Evolutionary conservation across 1,284 basidiomycete species (phyloP), one percentile per base, ranked within the genome.

Genomic region (Ceratobasidium sp.): DNA sequence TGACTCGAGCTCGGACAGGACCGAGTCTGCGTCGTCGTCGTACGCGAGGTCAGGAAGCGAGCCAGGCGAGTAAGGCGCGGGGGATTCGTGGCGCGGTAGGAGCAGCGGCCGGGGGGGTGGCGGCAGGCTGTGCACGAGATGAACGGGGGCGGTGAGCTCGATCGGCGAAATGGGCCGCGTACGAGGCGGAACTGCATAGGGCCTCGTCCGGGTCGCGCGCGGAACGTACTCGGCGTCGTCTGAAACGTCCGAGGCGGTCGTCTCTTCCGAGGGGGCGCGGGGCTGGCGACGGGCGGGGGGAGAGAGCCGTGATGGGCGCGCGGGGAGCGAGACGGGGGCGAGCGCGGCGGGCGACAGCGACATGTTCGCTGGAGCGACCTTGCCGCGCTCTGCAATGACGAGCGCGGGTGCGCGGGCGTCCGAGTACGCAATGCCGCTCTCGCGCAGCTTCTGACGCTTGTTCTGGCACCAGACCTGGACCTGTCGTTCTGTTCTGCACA

Each of bases 391-490:
- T 11, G 69, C 69, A 72, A 72, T 62, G 27, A 72, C 69, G 31
- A 72, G 69, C 5, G 69, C 58, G 7, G 69, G 56, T 11, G 69
- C 69, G 27, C 69, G 54, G 1, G 41, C 49, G 31, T 72, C 69
- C 1, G 69, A 72, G 31, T 72, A 72, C 24, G 56, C 69, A 49
- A 72, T 51, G 41, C 69, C 69, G 34, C 69, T 72, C 69, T 72
- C 69, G 29, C 69, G 69, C 56, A 72, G 58, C 46, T 72, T 72
- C 22, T 72, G 69, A 9, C 69, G 69, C 31, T 72, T 72, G 69
- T 72, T 72, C 69, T 72, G 69, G 56, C 69, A 72, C 69, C 69
- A 72, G 41, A 72, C 69, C 69, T 72, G 69, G 41, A 72, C 69
- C 56, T 72, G 69, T 19, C 69, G 54, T 22, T 72, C 69, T 13